Evolutionary conservation across 257 asterid genomes (phyloP), one percentile per base, ranked within the genome.

Genomic region (Galeopsis tetrahit): DNA sequence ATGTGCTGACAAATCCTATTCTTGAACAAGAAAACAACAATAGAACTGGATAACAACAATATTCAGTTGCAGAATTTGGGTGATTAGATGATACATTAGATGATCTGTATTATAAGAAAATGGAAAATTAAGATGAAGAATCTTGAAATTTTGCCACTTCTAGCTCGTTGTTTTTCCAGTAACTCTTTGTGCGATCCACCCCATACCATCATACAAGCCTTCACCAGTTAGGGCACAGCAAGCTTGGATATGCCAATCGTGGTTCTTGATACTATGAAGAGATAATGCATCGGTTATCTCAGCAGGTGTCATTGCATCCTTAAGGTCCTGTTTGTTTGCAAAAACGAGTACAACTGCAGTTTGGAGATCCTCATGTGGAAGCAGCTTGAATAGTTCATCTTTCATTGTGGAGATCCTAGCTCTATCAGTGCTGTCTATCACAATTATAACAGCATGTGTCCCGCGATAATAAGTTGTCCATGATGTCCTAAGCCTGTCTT

Each of bases 291-390:
- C 98, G 0, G 99, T 95, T 75, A 95, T 89, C 79, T 95, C 98
- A 9, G 97, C 97, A 31, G 99, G 98, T 6, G 89, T 90, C 99
- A 95, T 95, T n/a, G 98, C 98, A 28, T 92, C 99, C 82, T 95
- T 92, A 32, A 95, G 88, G 63, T 95, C 99, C 82, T 95, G 99
- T 68, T 95, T 95, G 89, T 95, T 95, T 38, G 99, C 99, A 69
- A 81, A 95, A 40, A 92, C 83, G 15, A 95, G 98, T 7, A 95
- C 84, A 13, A 87, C 96, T 31, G 98, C 97, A 46, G 31, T 85
- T 73, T 86, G 92, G 52, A 95, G 84, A 77, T 95, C 98, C 74
- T 95, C 98, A 3, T 95, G 84, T 0, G 97, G 98, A 28, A 95
- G 96, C 66, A 95, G 88, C 66, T 84, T 81, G 71, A 95, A 95